These are phyloP conservation scores for Bryoerythrophyllum caledonicum DNA, from an alignment of 225 moss, liverwort and hornwort species.

Conservation along the genomic window DNA sequence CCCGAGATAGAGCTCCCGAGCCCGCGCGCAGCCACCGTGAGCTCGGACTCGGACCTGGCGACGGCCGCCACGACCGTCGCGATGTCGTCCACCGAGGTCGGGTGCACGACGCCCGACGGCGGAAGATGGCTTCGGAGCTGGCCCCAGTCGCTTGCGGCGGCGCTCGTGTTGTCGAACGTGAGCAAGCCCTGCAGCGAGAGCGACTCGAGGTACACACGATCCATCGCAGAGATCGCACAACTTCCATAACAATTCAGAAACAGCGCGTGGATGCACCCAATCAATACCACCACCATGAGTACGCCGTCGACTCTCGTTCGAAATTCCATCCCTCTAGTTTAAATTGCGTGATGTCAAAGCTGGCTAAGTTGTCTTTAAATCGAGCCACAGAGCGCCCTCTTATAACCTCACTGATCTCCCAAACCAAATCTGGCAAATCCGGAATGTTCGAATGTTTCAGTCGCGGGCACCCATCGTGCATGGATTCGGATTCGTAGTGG, in stretches of 20 bases:
- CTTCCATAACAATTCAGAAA: slow-evolving; percentile 23
- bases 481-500: background rate
- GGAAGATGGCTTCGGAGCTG: slow-evolving; percentile 9
- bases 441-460: no score
- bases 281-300: slow-evolving; percentile 22
- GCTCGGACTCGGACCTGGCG: slow-evolving; percentile 27
- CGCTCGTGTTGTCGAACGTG: slow-evolving; percentile 41
- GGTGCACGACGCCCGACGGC: slow-evolving; percentile 39
- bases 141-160: slow-evolving; percentile 63
- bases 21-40: slow-evolving; percentile 53
- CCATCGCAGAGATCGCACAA: slow-evolving; percentile 6
- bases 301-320: slow-evolving; percentile 24
- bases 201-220: slow-evolving; percentile 30
- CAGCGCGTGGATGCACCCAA: slow-evolving; percentile 37
- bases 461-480: background rate
- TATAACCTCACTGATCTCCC: background rate
- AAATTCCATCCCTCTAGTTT: slow-evolving; percentile 6
- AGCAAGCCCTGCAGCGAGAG: slow-evolving; percentile 33
- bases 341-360: background rate
- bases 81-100: slow-evolving; percentile 33
- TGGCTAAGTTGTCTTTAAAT: background rate
- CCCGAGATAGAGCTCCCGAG: slow-evolving; percentile 44
- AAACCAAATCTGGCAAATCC: background rate
- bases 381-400: background rate
- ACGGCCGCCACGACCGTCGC: slow-evolving; percentile 33